Base-by-base conservation (phyloP, 2,329 filamentous ascomycete genomes). In the Helotiales sp. region DNA sequence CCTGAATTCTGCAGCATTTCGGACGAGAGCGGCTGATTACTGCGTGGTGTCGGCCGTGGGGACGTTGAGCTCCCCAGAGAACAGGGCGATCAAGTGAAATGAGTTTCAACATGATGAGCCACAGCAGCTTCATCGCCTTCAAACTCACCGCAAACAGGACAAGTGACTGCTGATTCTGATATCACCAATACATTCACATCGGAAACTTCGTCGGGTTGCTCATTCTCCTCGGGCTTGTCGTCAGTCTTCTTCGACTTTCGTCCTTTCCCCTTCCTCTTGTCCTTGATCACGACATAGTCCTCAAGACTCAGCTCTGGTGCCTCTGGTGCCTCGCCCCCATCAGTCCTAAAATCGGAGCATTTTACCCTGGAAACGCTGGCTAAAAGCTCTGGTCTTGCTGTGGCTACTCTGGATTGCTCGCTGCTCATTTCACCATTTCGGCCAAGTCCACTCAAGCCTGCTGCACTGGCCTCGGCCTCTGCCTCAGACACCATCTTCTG, bases 141-240 rank as follows among this genome's bases (percentile, higher is more conserved):
- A 30, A 70, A 70, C 9, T 68, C 60, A 9, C 61, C 66, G 54
- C 69, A 70, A 2, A 70, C 67, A 5, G 67, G 68, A 55, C 69
- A 70, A 3, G 40, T 49, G 15, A 27, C 25, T n/a, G 40, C 40
- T 5, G 31, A 15, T 19, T 5, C 29, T 30, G 31, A 27, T 3
- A 29, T 2, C 10, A 9, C 15, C 5, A 4, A 7, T 17, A 40
- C 8, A 5, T 5, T 40, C 17, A 19, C 17, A 10, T 17, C 15
- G 5, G 19, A 12, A 15, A 19, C 31, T 22, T 8, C 33, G 5
- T 54, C 5, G 6, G 36, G 30, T 2, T 42, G n/a, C n/a, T 8
- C 15, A n/a, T 33, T 10, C n/a, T 31, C 34, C 24, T 29, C 17
- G 19, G 22, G 19, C 6, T 15, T 15, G 1, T 40, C 27, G 2